Conservation (phyloP, 805 yeast species). For the Isabelozyma gotoi region DNA sequence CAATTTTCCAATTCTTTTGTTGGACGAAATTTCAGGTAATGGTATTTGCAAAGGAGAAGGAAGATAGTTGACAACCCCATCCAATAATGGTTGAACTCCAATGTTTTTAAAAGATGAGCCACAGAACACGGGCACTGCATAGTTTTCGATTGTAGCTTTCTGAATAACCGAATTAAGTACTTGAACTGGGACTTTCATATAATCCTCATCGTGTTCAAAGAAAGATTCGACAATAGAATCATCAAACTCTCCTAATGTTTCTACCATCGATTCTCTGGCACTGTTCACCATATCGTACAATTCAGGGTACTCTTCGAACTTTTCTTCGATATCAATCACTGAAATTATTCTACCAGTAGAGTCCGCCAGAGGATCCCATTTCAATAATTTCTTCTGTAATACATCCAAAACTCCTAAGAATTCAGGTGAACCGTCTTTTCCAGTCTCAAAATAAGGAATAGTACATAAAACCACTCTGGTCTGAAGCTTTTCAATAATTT, state of each 20-base stretch:
- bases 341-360: constrained; percentile 51
- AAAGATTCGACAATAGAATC: constrained; percentile 76
- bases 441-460: constrained; percentile 62
- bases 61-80: constrained; percentile 71
- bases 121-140: constrained; percentile 78
- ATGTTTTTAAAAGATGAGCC: constrained; percentile 92
- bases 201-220: constrained; percentile 68
- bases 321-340: constrained; percentile 43
- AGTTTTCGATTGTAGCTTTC: constrained; percentile 55
- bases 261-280: constrained; percentile 76
- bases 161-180: constrained; percentile 62
- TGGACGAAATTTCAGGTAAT: constrained; percentile 52
- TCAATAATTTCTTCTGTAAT: constrained; percentile 56
- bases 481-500: constrained; percentile 70
- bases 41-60: constrained; percentile 77
- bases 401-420: constrained; percentile 81
- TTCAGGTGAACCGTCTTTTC: constrained; percentile 28
- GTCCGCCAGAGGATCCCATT: constrained; percentile 45
- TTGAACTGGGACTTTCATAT: constrained; percentile 58
- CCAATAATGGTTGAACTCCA: constrained; percentile 93
- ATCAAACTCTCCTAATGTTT: constrained; percentile 79
- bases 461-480: constrained; percentile 76
- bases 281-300: constrained; percentile 48
- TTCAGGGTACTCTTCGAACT: constrained; percentile 21
- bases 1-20: constrained; percentile 13